These are phyloP conservation scores for Colletotrichum limetticola DNA, from an alignment of 2,329 filamentous ascomycete genomes.

Conservation along the genomic window DNA sequence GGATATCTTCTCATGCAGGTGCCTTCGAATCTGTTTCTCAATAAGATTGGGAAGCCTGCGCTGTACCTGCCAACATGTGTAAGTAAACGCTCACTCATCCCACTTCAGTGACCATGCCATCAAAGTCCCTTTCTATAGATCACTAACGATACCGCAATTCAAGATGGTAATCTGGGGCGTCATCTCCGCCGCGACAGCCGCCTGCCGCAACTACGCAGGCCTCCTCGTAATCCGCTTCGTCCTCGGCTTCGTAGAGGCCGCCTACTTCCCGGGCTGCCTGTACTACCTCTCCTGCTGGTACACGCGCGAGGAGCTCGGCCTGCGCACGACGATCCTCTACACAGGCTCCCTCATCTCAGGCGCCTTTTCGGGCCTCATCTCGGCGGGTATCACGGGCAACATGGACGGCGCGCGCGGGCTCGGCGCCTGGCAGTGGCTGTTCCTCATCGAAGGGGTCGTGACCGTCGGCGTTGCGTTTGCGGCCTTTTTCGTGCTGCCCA, in stretches of 20 bases:
- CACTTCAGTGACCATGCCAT: not conserved
- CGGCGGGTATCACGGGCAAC: constrained; percentile 73
- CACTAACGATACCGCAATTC: not conserved
- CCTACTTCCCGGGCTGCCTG: constrained; percentile 56
- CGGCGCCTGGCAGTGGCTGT: constrained; percentile 73
- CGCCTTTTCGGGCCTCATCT: constrained; percentile 75
- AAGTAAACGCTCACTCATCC: constrained; percentile 35
- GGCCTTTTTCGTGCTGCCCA: constrained; percentile 71
- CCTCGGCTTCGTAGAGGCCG: constrained; percentile 30
- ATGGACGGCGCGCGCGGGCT: constrained; percentile 69
- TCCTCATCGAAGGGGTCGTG: constrained; percentile 76
- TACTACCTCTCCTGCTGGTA: constrained; percentile 77
- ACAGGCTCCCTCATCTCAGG: constrained; percentile 76
- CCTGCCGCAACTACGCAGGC: constrained; percentile 44
- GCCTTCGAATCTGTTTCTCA: constrained; percentile 62
- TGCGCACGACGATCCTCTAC: constrained; percentile 75
- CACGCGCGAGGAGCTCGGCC: constrained; percentile 73
- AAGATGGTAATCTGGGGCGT: constrained; percentile 56
- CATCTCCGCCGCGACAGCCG: constrained; percentile 54
- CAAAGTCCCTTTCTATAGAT: not conserved
- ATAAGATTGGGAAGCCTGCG: constrained; percentile 60
- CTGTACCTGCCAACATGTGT: constrained; percentile 57
- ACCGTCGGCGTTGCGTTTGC: constrained; percentile 70
- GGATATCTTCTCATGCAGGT: constrained; percentile 63
- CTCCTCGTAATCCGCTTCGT: constrained; percentile 50